Conservation (phyloP, 1,284 basidiomycete genomes). For the Melampsora occidentalis region DNA sequence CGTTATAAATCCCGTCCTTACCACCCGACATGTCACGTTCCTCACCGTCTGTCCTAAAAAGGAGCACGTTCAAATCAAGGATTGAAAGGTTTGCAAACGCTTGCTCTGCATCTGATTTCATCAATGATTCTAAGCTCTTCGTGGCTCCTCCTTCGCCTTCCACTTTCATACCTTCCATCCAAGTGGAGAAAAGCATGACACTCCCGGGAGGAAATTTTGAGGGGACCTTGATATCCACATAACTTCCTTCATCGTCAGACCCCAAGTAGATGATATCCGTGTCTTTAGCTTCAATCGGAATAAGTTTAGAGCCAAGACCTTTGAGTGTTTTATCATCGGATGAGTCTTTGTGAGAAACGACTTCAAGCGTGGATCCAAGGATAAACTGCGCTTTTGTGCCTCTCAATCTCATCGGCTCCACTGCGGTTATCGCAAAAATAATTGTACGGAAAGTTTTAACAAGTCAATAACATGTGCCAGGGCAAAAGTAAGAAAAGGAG, state of each 20-base stretch:
- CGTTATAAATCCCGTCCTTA: slow-evolving; percentile 68
- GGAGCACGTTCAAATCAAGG: slow-evolving; percentile 78
- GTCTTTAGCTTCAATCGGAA: slow-evolving; percentile 62
- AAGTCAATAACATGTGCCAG: not conserved
- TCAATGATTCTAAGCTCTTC: slow-evolving; percentile 45
- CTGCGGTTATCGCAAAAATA: slow-evolving; percentile 55
- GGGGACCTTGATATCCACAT: slow-evolving; percentile 74
- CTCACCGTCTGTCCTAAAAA: slow-evolving; percentile 82
- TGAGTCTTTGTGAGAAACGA: slow-evolving; percentile 64
- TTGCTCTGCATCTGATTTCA: slow-evolving; percentile 61
- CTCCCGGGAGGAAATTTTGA: slow-evolving; percentile 85
- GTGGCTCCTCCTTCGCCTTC: slow-evolving; percentile 69
- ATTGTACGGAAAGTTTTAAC: too few species aligned
- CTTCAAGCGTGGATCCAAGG: slow-evolving; percentile 70
- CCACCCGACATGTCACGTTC: slow-evolving; percentile 75
- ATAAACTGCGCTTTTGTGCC: slow-evolving; percentile 75
- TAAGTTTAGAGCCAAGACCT: slow-evolving; percentile 70
- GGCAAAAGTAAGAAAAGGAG: slow-evolving; percentile 20
- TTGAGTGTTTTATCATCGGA: slow-evolving; percentile 63
- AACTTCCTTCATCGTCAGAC: slow-evolving; percentile 66
- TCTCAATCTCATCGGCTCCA: slow-evolving; percentile 75
- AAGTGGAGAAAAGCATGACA: slow-evolving; percentile 82
- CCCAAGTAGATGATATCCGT: slow-evolving; percentile 58
- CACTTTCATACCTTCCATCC: slow-evolving; percentile 65
- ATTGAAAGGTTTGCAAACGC: slow-evolving; percentile 61